A percentile compares a stretch with the other conserved stretches of the same genome.
Evolutionary conservation across 1,139 yeast species (phyloP).

Genomic region (Lodderomyces metapsilosis): DNA sequence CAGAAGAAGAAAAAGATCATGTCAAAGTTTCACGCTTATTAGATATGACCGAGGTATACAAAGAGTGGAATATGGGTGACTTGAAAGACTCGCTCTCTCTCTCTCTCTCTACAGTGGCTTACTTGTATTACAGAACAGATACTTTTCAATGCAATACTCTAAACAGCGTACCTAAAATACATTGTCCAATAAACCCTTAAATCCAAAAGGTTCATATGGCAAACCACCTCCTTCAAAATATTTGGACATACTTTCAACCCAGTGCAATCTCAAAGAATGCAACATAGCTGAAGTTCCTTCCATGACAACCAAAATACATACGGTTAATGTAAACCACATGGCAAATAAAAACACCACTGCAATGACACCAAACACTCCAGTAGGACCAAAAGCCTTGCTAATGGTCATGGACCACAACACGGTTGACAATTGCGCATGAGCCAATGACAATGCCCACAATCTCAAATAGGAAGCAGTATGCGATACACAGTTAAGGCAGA

Average conservation of each 20-base stretch:
- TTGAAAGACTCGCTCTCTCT: no score
- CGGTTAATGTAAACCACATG: conserved; percentile 77
- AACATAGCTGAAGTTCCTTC: conserved; percentile 89
- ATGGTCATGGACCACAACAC: conserved; percentile 82
- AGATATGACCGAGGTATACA: no score
- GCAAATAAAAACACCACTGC: conserved; percentile 63
- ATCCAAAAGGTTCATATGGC: conserved; percentile 68
- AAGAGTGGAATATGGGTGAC: no score
- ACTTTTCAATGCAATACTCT: no score
- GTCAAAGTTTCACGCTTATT: no score
- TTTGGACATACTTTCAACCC: conserved; percentile 88
- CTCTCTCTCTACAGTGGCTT: no score
- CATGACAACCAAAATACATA: conserved; percentile 73
- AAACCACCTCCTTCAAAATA: conserved; percentile 82
- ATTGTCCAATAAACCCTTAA: conserved; percentile 36
- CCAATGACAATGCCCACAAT: conserved; percentile 77
- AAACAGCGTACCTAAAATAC: conserved; percentile 22
- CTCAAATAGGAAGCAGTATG: conserved; percentile 79
- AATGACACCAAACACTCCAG: conserved; percentile 50
- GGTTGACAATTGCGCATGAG: conserved; percentile 74
- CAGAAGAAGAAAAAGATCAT: no score
- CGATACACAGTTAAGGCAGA: conserved; percentile 74
- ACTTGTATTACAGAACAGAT: no score
- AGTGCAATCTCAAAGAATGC: conserved; percentile 78
- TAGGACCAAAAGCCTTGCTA: conserved; percentile 50